These are phyloP conservation scores for Neofusicoccum cordaticola DNA, from an alignment of 2,329 filamentous ascomycete genomes.

Conservation along the genomic window DNA sequence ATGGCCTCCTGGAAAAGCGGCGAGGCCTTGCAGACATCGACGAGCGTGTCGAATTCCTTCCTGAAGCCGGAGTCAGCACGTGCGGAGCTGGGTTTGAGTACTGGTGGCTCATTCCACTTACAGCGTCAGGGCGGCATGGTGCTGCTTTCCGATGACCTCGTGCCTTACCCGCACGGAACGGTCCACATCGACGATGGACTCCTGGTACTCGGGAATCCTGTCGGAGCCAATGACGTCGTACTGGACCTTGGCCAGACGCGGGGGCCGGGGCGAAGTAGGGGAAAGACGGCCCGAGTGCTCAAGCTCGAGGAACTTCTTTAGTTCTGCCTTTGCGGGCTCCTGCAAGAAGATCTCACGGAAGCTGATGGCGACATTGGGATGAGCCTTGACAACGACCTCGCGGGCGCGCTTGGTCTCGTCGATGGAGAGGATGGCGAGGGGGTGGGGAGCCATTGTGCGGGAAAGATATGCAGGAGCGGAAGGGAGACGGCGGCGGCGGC, in stretches of 20 bases:
- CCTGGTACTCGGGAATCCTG: constrained; percentile 53
- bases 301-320: constrained; percentile 47
- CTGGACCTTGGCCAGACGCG: constrained; percentile 52
- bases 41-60: constrained; percentile 46
- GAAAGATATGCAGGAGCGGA: background rate
- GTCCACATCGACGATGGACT: constrained; percentile 52
- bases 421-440: constrained; percentile 55
- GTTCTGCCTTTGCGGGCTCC: constrained; percentile 50
- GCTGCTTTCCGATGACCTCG: constrained; percentile 47
- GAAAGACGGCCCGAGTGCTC: constrained; percentile 43
- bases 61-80: constrained; percentile 17
- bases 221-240: constrained; percentile 57
- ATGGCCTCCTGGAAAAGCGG: constrained; percentile 52
- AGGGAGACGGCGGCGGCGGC: background rate
- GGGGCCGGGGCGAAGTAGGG: constrained; percentile 43
- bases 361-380: constrained; percentile 36
- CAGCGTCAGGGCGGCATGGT: constrained; percentile 49
- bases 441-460: constrained; percentile 42
- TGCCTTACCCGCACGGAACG: constrained; percentile 42
- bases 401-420: constrained; percentile 54
- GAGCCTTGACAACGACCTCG: constrained; percentile 47
- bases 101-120: constrained; percentile 24
- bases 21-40: constrained; percentile 51
- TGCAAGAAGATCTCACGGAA: constrained; percentile 53
- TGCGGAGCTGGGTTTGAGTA: background rate